These are phyloP conservation scores for Ustilago curta DNA, from an alignment of 1,284 basidiomycete genomes.

Conservation along the genomic window DNA sequence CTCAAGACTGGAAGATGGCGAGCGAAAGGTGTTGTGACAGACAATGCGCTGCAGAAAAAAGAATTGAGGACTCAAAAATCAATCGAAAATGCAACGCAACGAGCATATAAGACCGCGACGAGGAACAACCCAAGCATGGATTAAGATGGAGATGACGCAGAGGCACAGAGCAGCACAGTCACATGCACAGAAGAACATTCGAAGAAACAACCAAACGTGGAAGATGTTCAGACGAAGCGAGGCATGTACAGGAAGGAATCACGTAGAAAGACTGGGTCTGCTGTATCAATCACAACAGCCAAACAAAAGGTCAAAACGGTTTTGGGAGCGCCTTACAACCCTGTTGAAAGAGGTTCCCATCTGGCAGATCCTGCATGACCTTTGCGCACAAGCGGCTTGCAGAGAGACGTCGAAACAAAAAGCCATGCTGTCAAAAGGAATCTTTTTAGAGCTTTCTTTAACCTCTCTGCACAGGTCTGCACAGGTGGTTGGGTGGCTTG, in stretches of 20 bases:
- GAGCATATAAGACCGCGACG: neutral
- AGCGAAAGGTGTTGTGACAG: too few species aligned
- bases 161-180: too few species aligned
- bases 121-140: neutral
- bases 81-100: too few species aligned
- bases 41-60: too few species aligned
- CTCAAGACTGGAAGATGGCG: too few species aligned
- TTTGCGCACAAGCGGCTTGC: too few species aligned
- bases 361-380: too few species aligned
- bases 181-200: too few species aligned
- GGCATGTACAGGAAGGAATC: too few species aligned
- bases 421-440: neutral
- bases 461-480: neutral
- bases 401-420: too few species aligned
- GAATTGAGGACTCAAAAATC: too few species aligned
- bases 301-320: neutral
- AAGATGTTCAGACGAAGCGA: too few species aligned
- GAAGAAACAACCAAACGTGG: neutral
- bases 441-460: conserved; percentile 4
- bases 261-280: neutral
- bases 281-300: neutral
- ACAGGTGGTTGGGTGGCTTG: neutral
- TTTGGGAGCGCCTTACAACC: neutral
- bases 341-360: neutral
- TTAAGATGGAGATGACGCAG: neutral